These are phyloP conservation scores for Gastrodia elata DNA, from an alignment of 106 monocot genomes.

Conservation along the genomic window DNA sequence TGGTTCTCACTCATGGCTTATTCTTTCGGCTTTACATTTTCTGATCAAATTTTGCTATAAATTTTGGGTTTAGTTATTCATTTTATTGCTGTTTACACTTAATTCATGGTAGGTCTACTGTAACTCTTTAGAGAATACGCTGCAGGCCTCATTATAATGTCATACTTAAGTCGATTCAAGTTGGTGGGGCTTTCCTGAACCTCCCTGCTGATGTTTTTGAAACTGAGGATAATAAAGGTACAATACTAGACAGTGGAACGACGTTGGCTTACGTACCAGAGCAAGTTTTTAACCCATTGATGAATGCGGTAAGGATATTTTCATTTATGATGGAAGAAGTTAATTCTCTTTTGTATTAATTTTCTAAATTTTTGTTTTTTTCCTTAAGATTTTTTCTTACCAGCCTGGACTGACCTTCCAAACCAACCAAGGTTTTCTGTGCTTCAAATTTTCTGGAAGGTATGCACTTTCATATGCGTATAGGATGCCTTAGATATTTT, in stretches of 20 bases:
- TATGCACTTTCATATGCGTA: neutral
- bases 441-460: constrained; percentile 10
- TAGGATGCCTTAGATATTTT: neutral
- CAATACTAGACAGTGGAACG: constrained; percentile 87
- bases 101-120: neutral
- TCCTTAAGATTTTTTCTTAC: constrained; percentile 3
- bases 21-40: neutral
- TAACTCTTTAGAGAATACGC: neutral
- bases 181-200: constrained; percentile 41
- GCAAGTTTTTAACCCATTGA: constrained; percentile 37
- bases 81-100: neutral
- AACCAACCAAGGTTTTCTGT: constrained; percentile 4
- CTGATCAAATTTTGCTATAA: neutral
- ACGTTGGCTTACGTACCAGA: constrained; percentile 82
- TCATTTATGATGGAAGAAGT: neutral
- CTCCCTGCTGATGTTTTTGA: constrained; percentile 67
- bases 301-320: constrained; percentile 37
- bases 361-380: neutral
- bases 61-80: neutral
- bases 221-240: constrained; percentile 51
- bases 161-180: constrained; percentile 63
- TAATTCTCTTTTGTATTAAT: neutral
- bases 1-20: neutral
- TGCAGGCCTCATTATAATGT: constrained; percentile 84
- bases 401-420: constrained; percentile 8